These are phyloP conservation scores for Peniophora sp. DNA, from an alignment of 1,284 basidiomycete species.

Conservation along the genomic window DNA sequence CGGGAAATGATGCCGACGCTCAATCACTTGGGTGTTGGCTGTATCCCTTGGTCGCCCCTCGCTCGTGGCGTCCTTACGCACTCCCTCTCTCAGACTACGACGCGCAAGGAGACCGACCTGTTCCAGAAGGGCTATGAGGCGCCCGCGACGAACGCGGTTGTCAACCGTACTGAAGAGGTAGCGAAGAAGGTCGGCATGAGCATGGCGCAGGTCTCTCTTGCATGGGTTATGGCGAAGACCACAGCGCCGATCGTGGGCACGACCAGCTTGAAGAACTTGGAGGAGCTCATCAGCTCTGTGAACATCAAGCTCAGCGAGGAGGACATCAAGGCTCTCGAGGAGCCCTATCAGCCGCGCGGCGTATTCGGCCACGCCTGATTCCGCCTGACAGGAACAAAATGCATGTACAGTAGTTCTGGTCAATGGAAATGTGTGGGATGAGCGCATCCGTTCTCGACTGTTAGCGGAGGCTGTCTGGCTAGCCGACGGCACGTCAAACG, in stretches of 20 bases:
- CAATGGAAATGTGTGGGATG: too few relatives aligned
- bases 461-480: too few relatives aligned
- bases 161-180: slow-evolving; percentile 27
- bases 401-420: too few relatives aligned
- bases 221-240: slow-evolving; percentile 25
- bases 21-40: slow-evolving; percentile 14
- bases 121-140: not conserved
- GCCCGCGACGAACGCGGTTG: not conserved
- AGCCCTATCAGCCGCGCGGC: slow-evolving; percentile 11
- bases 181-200: slow-evolving; percentile 25
- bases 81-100: slow-evolving; percentile 12
- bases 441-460: too few relatives aligned
- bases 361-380: slow-evolving; percentile 14
- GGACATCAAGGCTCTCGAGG: slow-evolving; percentile 29
- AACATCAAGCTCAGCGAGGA: slow-evolving; percentile 30
- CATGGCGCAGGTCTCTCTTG: slow-evolving; percentile 30
- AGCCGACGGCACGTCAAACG: too few relatives aligned
- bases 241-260: slow-evolving; percentile 26
- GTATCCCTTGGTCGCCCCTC: slow-evolving; percentile 33
- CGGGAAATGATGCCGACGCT: not conserved
- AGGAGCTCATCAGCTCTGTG: slow-evolving; percentile 20
- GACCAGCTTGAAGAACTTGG: slow-evolving; percentile 22
- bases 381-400: too few relatives aligned
- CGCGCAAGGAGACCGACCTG: too few relatives aligned
- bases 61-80: slow-evolving; percentile 28